Evolutionary conservation across 179 eudicot species (phyloP), one percentile per base, ranked within the genome.

Genomic region (Beta corolliflora): DNA sequence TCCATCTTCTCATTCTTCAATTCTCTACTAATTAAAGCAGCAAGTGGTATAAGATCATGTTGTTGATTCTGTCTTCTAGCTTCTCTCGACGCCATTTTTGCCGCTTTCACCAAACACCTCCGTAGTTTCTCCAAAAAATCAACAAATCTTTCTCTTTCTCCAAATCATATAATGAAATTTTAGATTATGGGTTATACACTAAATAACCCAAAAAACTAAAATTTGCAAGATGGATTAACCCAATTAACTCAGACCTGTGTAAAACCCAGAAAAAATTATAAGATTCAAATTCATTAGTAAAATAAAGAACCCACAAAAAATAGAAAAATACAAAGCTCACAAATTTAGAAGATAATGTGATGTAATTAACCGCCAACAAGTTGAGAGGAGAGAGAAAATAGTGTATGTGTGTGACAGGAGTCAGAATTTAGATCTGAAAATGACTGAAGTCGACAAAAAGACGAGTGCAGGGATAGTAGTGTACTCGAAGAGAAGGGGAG

Each of bases 1-100:
- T 90, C 97, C 94, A 93, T 89, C 82, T 90, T 93, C 84, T 94
- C 98, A 76, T 75, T 93, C 82, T 80, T 93, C 89, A 90, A 67
- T 79, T 94, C 98, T 78, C 87, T 89, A 76, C 88, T 89, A 44
- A 94, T 90, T 75, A 93, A 85, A 71, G 92, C 89, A 79, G 98
- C 97, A 5, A 94, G 83, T 25, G 98, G 94, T 83, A 94, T 91
- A 8, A 94, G 85, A 56, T 86, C 92, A 75, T 90, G 92, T 23
- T 82, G 78, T 75, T 75, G 78, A 61, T 73, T 82, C 64, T 58
- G 81, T 69, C 90, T 90, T 11, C 97, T 97, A 89, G 91, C 61
- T 67, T 76, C 50, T 45, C 70, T 77, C 59, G 53, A 10, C 44
- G 66, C 67, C 78, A 75, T 75, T 19, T 19, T 58, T 1, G 7